These are phyloP conservation scores for Alternaria consortialis DNA, from an alignment of 2,329 filamentous ascomycete genomes.

Conservation along the genomic window DNA sequence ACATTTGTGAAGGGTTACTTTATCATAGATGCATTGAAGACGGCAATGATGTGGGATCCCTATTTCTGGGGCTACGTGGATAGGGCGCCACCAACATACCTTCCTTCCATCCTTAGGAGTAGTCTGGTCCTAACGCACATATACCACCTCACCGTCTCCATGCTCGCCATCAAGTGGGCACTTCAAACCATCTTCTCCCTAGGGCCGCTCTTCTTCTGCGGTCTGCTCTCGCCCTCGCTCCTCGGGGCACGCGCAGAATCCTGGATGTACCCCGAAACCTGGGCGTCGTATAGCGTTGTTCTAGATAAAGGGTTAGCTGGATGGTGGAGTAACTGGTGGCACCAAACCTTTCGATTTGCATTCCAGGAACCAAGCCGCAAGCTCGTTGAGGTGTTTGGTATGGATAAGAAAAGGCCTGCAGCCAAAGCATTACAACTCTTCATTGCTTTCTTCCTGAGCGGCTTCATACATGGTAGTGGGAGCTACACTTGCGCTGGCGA, in stretches of 20 bases:
- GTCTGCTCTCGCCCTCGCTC: conserved; percentile 65
- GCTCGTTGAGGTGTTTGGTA: conserved; percentile 47
- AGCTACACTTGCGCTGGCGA: conserved; percentile 71
- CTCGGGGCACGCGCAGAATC: conserved; percentile 68
- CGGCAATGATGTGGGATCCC: conserved; percentile 75
- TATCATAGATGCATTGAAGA: conserved; percentile 73
- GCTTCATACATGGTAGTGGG: conserved; percentile 74
- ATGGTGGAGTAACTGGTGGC: conserved; percentile 89
- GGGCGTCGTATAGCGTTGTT: conserved; percentile 63
- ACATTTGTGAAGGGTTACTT: conserved; percentile 68
- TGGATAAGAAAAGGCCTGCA: conserved; percentile 44
- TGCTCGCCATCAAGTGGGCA: conserved; percentile 66
- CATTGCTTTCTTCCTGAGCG: conserved; percentile 72
- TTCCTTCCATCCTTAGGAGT: conserved; percentile 56
- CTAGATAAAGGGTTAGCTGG: conserved; percentile 77
- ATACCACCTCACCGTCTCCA: conserved; percentile 66
- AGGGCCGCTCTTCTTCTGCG: conserved; percentile 67
- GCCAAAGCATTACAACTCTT: conserved; percentile 55
- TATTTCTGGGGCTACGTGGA: conserved; percentile 72
- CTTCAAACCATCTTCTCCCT: conserved; percentile 69
- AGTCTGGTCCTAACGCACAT: conserved; percentile 57
- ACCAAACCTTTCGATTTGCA: conserved; percentile 83
- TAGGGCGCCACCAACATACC: conserved; percentile 56
- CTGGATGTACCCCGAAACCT: conserved; percentile 70
- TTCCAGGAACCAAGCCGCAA: conserved; percentile 69